Conservation (phyloP, 148 eudicot genomes). For the Fallopia convolvulus region DNA sequence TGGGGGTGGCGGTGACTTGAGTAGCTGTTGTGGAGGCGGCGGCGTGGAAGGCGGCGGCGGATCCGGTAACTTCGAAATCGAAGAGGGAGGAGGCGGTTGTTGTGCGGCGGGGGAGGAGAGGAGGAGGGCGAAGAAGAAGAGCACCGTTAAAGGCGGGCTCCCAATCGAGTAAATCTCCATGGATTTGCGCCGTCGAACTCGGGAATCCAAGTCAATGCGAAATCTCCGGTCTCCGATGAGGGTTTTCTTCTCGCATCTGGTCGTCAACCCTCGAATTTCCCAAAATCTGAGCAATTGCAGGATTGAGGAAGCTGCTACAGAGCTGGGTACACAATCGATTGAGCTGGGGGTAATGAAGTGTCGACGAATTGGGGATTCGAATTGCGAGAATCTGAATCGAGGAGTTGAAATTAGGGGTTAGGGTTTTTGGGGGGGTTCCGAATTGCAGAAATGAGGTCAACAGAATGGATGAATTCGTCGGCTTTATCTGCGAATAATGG, state of each 20-base stretch:
- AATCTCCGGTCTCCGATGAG: background rate
- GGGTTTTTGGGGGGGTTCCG: background rate
- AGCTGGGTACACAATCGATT: background rate
- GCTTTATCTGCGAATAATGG: background rate
- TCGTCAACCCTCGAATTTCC: background rate
- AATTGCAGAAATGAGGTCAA: background rate
- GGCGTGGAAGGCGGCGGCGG: background rate
- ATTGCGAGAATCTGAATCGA: background rate
- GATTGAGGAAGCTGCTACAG: no score
- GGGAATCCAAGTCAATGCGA: conserved; percentile 4
- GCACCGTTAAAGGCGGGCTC: conserved; percentile 19
- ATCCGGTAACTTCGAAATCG: background rate
- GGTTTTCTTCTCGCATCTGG: conserved; percentile 18
- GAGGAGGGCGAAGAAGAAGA: background rate
- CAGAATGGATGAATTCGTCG: background rate
- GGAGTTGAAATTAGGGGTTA: background rate
- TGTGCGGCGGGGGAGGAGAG: background rate
- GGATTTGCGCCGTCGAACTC: background rate
- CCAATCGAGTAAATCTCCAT: conserved; percentile 29
- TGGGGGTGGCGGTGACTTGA: background rate
- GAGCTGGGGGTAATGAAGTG: background rate
- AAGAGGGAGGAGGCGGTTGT: background rate
- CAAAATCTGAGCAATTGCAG: background rate
- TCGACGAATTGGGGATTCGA: background rate
- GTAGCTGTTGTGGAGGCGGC: background rate